Evolutionary conservation across 306 rosid species (phyloP).

Genomic region (Clitoria ternatea): DNA sequence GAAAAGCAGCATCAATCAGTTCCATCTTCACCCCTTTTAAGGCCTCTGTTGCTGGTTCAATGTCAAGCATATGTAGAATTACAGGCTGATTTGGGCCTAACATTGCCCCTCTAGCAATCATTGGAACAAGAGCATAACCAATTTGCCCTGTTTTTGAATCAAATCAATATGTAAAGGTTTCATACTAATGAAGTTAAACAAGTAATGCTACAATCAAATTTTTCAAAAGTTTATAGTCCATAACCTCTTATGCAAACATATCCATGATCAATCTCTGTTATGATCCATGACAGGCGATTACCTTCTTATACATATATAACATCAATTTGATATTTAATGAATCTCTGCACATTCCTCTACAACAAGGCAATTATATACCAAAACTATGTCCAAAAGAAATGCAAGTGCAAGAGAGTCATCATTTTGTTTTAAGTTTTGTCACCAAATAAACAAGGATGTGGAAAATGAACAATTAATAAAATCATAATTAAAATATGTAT

Average conservation of each 20-base stretch:
- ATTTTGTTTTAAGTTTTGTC: slow-evolving; percentile 5
- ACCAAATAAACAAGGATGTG: neutral
- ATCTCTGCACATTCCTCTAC: slow-evolving; percentile 19
- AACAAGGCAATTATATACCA: slow-evolving; percentile 51
- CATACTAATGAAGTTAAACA: neutral
- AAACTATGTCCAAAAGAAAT: slow-evolving; percentile 42
- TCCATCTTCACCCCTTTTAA: slow-evolving; percentile 72
- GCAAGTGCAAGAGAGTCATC: slow-evolving; percentile 12
- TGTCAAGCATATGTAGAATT: slow-evolving; percentile 70
- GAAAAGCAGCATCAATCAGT: slow-evolving; percentile 60
- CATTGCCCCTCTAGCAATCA: slow-evolving; percentile 77
- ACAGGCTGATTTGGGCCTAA: slow-evolving; percentile 68
- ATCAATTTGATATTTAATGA: neutral
- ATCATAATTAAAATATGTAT: neutral
- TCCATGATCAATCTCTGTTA: slow-evolving; percentile 21
- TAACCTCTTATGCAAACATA: slow-evolving; percentile 26
- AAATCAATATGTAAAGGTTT: neutral
- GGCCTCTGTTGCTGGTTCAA: slow-evolving; percentile 55
- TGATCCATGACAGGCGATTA: slow-evolving; percentile 22
- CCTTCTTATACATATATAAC: neutral
- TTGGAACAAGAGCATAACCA: slow-evolving; percentile 78
- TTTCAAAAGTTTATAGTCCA: slow-evolving; percentile 38
- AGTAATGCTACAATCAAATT: neutral
- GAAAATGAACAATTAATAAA: neutral
- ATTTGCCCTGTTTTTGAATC: slow-evolving; percentile 56